Evolutionary conservation across 2,329 filamentous ascomycete species (phyloP), one percentile per base, ranked within the genome.

Genomic region (Acephala macrosclerotiorum): DNA sequence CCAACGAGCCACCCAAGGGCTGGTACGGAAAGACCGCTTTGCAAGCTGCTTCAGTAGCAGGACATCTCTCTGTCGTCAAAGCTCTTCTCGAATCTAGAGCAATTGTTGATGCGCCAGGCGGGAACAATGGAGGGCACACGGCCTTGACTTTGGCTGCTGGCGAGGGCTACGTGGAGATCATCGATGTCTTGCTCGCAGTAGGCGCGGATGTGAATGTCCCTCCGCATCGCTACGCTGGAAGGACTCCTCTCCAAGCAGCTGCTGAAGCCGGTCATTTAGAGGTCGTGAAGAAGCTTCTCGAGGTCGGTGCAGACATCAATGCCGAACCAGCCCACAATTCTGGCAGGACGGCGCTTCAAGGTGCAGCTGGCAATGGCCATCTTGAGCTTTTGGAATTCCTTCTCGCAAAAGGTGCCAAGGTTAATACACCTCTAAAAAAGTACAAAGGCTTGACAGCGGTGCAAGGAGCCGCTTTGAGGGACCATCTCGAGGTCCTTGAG

Each of bases 301-400:
- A 51, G 1, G 33, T 33, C 9, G 68, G 66, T 40, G 70, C 69
- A 25, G 60, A 70, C 49, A 65, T 75, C 26, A 72, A 73, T 51
- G 68, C 65, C 9, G 60, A 38, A 25, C 38, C 59, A 8, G 35
- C 63, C n/a, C 59, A 35, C 12, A 38, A 36, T 18, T 29, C n/a
- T 14, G 55, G 56, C 7, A 57, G 47, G 35, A 67, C 61, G 4
- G 61, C 61, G 5, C 45, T 66, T 11, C 64, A 65, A 51, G 63
- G 51, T 29, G 63, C 64, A 36, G 60, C 42, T 8, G 25, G 12
- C 8, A 40, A 33, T n/a, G 60, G 60, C 1, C 18, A 61, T 56
- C 22, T 61, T 22, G 57, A 56, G 12, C 18, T 60, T 22, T 38
- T 65, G 1, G 1, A 61, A 6, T 40, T 65, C 4, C 33, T 70